phyloP scores from a whole-genome alignment of 2,329 filamentous ascomycete genomes.

The Verticillium tricorpus region DNA sequence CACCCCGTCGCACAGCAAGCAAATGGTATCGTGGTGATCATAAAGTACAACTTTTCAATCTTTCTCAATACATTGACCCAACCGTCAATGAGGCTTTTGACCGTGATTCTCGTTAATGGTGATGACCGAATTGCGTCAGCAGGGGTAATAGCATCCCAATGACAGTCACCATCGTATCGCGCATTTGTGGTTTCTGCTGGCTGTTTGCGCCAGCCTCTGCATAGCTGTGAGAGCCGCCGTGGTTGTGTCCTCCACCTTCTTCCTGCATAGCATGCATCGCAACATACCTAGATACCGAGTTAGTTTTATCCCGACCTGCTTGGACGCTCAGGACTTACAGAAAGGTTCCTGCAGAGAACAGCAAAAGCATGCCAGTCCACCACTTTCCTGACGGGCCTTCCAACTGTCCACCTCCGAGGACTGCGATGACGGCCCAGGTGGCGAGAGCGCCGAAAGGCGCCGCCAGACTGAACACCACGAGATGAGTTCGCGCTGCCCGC shows the following conservation, averaged over 20 bases:
- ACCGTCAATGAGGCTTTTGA: neutral
- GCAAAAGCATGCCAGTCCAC: slow-evolving; percentile 85
- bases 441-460: slow-evolving; percentile 80
- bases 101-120: slow-evolving; percentile 40
- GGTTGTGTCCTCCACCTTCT: slow-evolving; percentile 49
- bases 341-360: slow-evolving; percentile 97
- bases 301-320: neutral
- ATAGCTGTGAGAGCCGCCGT: slow-evolving; percentile 49
- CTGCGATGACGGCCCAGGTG: slow-evolving; percentile 75
- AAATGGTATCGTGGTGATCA: neutral
- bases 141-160: slow-evolving; percentile 75
- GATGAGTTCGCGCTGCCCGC: slow-evolving; percentile 74
- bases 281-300: slow-evolving; percentile 63
- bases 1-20: neutral
- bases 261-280: slow-evolving; percentile 99
- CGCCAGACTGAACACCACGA: slow-evolving; percentile 87
- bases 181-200: slow-evolving; percentile 53
- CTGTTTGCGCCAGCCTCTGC: slow-evolving; percentile 36
- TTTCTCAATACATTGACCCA: neutral
- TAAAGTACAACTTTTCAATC: neutral
- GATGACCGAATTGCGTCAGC: slow-evolving; percentile 73
- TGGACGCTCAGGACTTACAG: slow-evolving; percentile 58
- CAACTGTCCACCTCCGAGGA: slow-evolving; percentile 60
- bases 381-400: slow-evolving; percentile 65
- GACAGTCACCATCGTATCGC: slow-evolving; percentile 67